Base-by-base conservation (phyloP, 2,329 filamentous ascomycete species). In the Scolecobasidium constrictum region DNA sequence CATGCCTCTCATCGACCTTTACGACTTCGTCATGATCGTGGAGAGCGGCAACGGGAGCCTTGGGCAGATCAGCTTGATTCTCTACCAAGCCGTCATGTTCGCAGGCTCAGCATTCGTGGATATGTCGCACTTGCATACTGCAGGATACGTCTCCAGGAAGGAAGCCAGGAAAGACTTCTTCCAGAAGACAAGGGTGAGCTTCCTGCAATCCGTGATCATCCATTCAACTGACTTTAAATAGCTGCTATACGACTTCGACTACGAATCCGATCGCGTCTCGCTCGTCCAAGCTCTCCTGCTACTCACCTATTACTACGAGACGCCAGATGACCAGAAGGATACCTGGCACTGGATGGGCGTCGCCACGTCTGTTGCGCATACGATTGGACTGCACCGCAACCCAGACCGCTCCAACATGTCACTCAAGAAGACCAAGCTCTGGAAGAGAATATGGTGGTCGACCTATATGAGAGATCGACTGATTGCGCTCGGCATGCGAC, bases 311-410 rank as follows among this genome's bases (percentile, higher is more conserved):
- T 96, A 90, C 83, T 95, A 95, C 60, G 88, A 95, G 63, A 94
- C 86, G 11, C 88, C 88, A 0, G 87, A 95, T 62, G 90, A 95
- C 59, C 86, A 94, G 58, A 95, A 95, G 62, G 90, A 95, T 59
- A 95, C 88, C 36, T 95, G 90, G 85, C 88, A 95, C 58, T 95
- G 88, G 90, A 94, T 95, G 85, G 90, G 90, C 15, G 86, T 95
- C 28, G 90, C 88, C 34, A 85, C 94, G 46, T 94, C 88, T 11
- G 69, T 95, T 37, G 88, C 87, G 41, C 86, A 94, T 60, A 94
- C 88, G 11, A 94, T 95, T 49, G 88, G 90, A 4, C 72, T 95
- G 15, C 87, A 96, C 61, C 83, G 88, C 48, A 85, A 94, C 53
- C 86, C 87, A 2, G 75, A 75, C 21, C 82, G 80, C 45, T 86